Percentiles rank a stretch among this genome's conserved stretches.
These are phyloP conservation scores for Terana coerulea DNA, from an alignment of 768 basidiomycete species.

Conservation along the genomic window DNA sequence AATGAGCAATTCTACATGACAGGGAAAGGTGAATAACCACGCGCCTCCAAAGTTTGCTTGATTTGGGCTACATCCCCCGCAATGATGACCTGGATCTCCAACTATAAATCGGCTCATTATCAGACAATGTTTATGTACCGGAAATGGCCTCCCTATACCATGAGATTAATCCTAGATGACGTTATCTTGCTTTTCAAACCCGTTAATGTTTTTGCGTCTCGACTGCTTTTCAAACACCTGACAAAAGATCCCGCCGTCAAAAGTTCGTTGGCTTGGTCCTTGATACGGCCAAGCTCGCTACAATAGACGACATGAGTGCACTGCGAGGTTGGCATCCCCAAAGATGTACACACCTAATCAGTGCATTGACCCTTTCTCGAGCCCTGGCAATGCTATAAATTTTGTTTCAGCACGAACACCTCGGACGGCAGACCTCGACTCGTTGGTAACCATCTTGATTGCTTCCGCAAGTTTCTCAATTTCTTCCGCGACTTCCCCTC, in stretches of 20 bases:
- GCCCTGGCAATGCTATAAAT: neutral
- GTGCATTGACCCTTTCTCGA: neutral
- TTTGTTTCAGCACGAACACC: neutral
- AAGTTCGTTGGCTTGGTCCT: neutral
- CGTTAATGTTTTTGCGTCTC: neutral
- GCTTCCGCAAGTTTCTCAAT: neutral
- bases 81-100: neutral
- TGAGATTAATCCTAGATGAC: neutral
- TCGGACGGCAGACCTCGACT: neutral
- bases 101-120: neutral
- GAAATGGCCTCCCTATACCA: neutral
- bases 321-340: too few relatives aligned
- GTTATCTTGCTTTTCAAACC: neutral
- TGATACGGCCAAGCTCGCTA: neutral
- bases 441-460: neutral
- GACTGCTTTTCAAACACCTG: neutral
- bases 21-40: too few relatives aligned
- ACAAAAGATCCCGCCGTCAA: neutral
- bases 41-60: neutral
- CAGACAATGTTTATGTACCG: too few relatives aligned
- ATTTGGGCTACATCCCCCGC: neutral
- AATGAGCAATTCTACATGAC: neutral
- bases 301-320: too few relatives aligned
- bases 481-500: neutral
- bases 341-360: neutral